Evolutionary conservation across 2,329 filamentous ascomycete species (phyloP).

Genomic region (Epichloe amarillans): DNA sequence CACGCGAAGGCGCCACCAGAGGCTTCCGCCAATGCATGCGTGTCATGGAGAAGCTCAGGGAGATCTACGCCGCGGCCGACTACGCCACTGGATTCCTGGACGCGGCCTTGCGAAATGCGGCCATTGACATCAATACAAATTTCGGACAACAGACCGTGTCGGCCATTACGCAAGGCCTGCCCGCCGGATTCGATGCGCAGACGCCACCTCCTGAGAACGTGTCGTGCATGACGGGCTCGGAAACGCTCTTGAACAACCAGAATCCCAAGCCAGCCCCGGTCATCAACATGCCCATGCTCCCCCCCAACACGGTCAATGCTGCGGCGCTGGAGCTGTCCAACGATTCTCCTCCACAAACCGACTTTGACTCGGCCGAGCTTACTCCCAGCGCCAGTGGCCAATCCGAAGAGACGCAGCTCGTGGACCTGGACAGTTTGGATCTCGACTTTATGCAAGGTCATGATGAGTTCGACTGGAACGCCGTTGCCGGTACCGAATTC

Average conservation of each 20-base stretch:
- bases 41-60: constrained; percentile 74
- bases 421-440: constrained; percentile 25
- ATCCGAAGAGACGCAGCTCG: constrained; percentile 23
- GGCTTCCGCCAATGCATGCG: constrained; percentile 89
- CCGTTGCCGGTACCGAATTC: constrained; percentile 37
- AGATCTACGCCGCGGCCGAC: constrained; percentile 88
- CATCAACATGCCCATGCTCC: constrained; percentile 18
- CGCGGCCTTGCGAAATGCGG: constrained; percentile 75
- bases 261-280: constrained; percentile 12
- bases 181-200: constrained; percentile 25
- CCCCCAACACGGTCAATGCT: constrained; percentile 25
- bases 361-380: constrained; percentile 26
- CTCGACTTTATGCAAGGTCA: constrained; percentile 33
- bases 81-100: constrained; percentile 94
- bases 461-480: constrained; percentile 41
- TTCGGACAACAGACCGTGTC: constrained; percentile 19
- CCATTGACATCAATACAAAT: constrained; percentile 50
- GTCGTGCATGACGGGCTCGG: constrained; percentile 28
- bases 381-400: constrained; percentile 33
- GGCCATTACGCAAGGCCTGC: constrained; percentile 22
- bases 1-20: constrained; percentile 58
- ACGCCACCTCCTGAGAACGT: constrained; percentile 42
- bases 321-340: constrained; percentile 21
- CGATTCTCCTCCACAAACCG: constrained; percentile 32
- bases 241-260: constrained; percentile 25